Base-by-base conservation (phyloP, 305 asterid genomes). In the Ilex paraguariensis region DNA sequence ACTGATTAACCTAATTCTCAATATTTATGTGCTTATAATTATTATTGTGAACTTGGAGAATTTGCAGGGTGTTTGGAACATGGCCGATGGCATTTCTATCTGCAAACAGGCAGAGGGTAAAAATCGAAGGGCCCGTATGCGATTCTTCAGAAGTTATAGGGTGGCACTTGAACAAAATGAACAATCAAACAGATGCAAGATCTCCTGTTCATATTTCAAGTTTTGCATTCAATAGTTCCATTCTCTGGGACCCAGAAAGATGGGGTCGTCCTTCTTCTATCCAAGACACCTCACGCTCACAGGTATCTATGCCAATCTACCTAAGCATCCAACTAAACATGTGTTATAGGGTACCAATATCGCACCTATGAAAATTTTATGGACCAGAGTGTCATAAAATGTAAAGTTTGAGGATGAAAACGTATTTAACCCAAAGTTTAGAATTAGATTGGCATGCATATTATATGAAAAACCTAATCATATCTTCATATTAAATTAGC, bases 191-290 rank as follows among this genome's bases (percentile, higher is more conserved):
- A 48, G 88, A 75, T 32, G 59, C 61, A 65, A 73, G 50, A 5
- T 82, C 84, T 60, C 74, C 79, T 14, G 79, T 91, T 69, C 95
- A 79, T 56, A 77, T 91, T 62, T 88, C 98, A 16, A 85, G 84
- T 52, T 87, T 92, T 74, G 97, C 97, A 3, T 92, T 91, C 74
- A 88, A 91, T 64, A 91, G 92, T 70, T 91, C 98, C 10, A 81
- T 88, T 61, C 89, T 91, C 14, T 91, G 96, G 98, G 98, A 91
- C 79, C 96, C 98, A 1, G 94, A 91, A 68, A 79, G 96, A 82
- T 91, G 96, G 98, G 98, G 98, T 3, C 82, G 96, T 40, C 75
- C 95, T 28, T 80, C 95, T 15, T 80, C 96, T 56, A 70, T 76
- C 14, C 98, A 91, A 64, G 84, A 83, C 68, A 68, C 83, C 67